Conservation (phyloP, 2,329 filamentous ascomycete genomes). For the Didymellaceae sp. region DNA sequence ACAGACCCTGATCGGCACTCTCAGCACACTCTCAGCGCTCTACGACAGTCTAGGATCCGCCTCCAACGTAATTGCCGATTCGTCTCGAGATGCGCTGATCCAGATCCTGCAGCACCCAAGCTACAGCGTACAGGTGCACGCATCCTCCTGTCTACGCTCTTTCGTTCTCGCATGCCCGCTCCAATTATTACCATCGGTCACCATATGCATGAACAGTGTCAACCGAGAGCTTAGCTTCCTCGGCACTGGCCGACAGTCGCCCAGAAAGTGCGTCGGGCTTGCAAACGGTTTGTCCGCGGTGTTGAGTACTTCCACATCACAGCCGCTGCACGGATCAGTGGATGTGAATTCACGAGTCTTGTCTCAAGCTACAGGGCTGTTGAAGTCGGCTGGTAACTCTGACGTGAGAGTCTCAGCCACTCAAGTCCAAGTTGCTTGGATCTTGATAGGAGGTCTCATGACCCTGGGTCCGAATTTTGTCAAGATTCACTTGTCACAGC, state of each 20-base stretch:
- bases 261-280: constrained; percentile 85
- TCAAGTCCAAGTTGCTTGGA: constrained; percentile 98
- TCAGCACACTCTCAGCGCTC: constrained; percentile 80
- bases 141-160: constrained; percentile 81
- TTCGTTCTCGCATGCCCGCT: constrained; percentile 92
- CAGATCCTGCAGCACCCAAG: constrained; percentile 93
- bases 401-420: constrained; percentile 90
- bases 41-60: constrained; percentile 83
- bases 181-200: constrained; percentile 87
- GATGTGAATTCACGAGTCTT: constrained; percentile 93
- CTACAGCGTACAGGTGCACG: constrained; percentile 93
- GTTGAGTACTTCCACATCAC: constrained; percentile 84
- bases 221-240: constrained; percentile 83
- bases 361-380: constrained; percentile 85
- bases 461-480: constrained; percentile 96
- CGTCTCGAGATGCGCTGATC: constrained; percentile 83
- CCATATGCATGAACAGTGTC: constrained; percentile 95
- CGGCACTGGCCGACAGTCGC: constrained; percentile 75
- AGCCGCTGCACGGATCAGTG: constrained; percentile 91
- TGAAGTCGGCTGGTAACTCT: constrained; percentile 91
- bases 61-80: constrained; percentile 77
- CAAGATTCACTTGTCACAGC: constrained; percentile 94
- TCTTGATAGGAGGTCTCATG: constrained; percentile 95
- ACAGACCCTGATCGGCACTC: constrained; percentile 76
- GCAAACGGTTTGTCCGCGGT: constrained; percentile 90